Conservation (phyloP, 352 stramenopile genomes). For the Aphanomyces euteiches region DNA sequence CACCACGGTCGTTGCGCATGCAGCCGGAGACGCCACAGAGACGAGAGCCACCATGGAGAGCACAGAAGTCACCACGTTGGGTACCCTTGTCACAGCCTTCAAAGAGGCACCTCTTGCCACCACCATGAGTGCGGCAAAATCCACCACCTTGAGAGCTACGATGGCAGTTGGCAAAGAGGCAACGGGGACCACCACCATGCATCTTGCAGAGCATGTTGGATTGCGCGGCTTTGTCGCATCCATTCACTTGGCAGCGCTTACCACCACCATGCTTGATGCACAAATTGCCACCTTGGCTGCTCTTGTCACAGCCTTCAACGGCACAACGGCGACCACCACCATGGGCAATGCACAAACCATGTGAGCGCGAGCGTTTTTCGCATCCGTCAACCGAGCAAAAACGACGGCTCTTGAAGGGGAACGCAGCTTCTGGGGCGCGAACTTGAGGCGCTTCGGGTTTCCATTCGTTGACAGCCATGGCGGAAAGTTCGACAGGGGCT, state of each 20-base stretch:
- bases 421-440: slow-evolving; percentile 28
- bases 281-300: slow-evolving; percentile 67
- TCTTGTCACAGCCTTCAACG: slow-evolving; percentile 75
- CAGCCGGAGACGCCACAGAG: slow-evolving; percentile 75
- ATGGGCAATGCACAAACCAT: slow-evolving; percentile 82
- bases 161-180: slow-evolving; percentile 58
- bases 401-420: slow-evolving; percentile 51
- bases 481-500: slow-evolving; percentile 60
- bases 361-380: slow-evolving; percentile 83
- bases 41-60: slow-evolving; percentile 75
- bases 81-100: slow-evolving; percentile 82
- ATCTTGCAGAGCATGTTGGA: slow-evolving; percentile 83
- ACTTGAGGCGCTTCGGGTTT: slow-evolving; percentile 64
- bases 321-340: slow-evolving; percentile 70
- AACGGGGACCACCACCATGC: slow-evolving; percentile 77
- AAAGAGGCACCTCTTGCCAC: slow-evolving; percentile 81
- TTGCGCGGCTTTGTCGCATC: slow-evolving; percentile 77
- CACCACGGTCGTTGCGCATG: slow-evolving; percentile 81
- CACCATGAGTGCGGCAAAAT: slow-evolving; percentile 79
- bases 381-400: slow-evolving; percentile 70
- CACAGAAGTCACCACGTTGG: slow-evolving; percentile 82
- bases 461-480: slow-evolving; percentile 84
- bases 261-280: slow-evolving; percentile 83
- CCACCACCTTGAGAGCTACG: slow-evolving; percentile 73
- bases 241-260: slow-evolving; percentile 70